Percentiles rank a stretch among this genome's conserved stretches.
phyloP scores from a whole-genome alignment of 768 basidiomycete species.

The Phanerodontia chrysosporium region DNA sequence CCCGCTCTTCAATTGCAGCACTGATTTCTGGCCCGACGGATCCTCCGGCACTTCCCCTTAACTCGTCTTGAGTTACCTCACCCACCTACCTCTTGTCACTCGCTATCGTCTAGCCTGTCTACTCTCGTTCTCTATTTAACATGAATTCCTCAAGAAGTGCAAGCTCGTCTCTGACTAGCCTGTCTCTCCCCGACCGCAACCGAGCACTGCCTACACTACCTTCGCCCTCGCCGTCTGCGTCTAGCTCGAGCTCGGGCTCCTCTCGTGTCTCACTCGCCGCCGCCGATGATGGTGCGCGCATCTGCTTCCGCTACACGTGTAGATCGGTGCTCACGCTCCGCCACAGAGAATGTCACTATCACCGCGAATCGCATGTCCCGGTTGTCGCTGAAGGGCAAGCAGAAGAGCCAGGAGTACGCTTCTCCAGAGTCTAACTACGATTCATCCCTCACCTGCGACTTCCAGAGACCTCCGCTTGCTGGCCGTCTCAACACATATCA shows the following conservation, averaged over 20 bases:
- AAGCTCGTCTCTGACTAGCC: constrained; percentile 14
- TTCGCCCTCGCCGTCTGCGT: constrained; percentile 22
- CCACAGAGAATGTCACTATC: constrained; percentile 68
- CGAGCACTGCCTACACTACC: constrained; percentile 14
- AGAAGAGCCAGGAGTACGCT: constrained; percentile 67
- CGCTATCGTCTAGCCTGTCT: constrained; percentile 4
- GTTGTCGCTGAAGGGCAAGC: constrained; percentile 36
- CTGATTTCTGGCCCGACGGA: constrained; percentile 50
- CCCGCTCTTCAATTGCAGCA: constrained; percentile 35
- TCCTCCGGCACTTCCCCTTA: constrained; percentile 32
- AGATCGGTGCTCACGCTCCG: neutral
- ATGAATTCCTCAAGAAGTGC: neutral
- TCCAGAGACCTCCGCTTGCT: constrained; percentile 69
- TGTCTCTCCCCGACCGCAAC: constrained; percentile 24
- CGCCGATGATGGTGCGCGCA: constrained; percentile 60
- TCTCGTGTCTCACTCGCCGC: constrained; percentile 51
- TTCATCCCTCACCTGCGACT: constrained; percentile 11
- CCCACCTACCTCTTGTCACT: constrained; percentile 14
- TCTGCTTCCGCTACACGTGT: neutral
- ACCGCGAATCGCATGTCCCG: constrained; percentile 48
- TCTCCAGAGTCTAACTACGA: constrained; percentile 22
- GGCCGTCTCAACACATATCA: constrained; percentile 80
- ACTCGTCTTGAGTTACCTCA: constrained; percentile 10
- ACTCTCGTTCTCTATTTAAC: neutral
- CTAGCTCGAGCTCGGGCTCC: constrained; percentile 35